These are phyloP conservation scores for Angomonas ambiguus DNA, from an alignment of 208 protist species.

Conservation along the genomic window DNA sequence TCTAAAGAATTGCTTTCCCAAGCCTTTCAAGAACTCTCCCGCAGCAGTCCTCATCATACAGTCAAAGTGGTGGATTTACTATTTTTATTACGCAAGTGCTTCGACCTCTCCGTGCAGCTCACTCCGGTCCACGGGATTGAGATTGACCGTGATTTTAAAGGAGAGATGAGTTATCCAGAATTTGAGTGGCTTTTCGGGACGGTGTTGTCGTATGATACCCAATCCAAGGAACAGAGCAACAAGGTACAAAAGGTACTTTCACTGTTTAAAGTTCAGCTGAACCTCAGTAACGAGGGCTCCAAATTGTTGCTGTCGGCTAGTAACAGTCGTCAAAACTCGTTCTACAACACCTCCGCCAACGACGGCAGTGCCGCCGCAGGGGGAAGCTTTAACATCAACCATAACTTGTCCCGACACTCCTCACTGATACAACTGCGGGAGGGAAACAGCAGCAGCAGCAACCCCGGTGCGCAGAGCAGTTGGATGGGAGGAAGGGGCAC, in stretches of 20 bases:
- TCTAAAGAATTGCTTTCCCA: background rate
- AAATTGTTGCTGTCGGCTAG: background rate
- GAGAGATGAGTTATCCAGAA: conserved; percentile 24
- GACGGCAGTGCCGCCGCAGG: no score
- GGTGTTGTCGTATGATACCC: no score
- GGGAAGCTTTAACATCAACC: background rate
- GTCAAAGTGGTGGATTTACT: conserved; percentile 23
- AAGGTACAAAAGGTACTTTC: conserved; percentile 4
- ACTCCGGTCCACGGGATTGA: conserved; percentile 18
- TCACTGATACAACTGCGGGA: no score
- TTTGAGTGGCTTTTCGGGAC: conserved; percentile 40
- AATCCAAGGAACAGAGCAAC: no score
- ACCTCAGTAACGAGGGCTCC: background rate
- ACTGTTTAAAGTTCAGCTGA: background rate
- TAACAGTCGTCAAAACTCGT: background rate
- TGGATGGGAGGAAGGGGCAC: no score
- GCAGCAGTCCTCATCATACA: background rate
- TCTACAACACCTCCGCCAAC: background rate
- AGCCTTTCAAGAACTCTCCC: conserved; percentile 2
- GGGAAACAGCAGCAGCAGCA: no score
- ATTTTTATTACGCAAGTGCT: conserved; percentile 13
- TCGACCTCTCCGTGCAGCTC: conserved; percentile 23
- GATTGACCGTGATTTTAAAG: conserved; percentile 22
- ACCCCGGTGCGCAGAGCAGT: no score
- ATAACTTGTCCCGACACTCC: no score